Evolutionary conservation across 176 grass and related monocot genomes (phyloP).

Genomic region (Hsuehochloa calcarea): DNA sequence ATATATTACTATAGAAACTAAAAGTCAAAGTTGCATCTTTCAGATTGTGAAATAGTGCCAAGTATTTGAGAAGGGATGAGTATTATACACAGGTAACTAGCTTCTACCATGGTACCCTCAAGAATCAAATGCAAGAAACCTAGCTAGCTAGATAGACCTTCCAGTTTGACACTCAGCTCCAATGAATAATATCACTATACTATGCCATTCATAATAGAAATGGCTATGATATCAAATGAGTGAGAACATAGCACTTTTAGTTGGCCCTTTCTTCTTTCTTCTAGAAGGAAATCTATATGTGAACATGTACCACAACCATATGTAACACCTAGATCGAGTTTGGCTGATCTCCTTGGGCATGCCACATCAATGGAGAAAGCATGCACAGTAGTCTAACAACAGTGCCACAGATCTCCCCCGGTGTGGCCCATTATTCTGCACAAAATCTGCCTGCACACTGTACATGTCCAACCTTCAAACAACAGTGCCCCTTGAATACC

Average conservation of each 20-base stretch:
- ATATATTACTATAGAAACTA: not conserved
- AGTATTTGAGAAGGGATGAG: not conserved
- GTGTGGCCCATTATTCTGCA: not conserved
- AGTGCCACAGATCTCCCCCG: slow-evolving; percentile 6
- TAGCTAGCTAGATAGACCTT: not conserved
- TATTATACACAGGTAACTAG: not conserved
- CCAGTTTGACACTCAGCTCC: not conserved
- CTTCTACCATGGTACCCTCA: not conserved
- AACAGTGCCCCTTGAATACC: slow-evolving; percentile 7
- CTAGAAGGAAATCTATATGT: not conserved
- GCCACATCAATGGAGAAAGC: not conserved
- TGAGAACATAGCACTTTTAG: not conserved
- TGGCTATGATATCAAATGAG: not conserved
- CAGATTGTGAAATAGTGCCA: not conserved
- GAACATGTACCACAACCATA: slow-evolving; percentile 15
- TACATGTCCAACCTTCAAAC: slow-evolving; percentile 13
- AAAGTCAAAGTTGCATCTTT: not conserved
- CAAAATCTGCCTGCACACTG: slow-evolving; percentile 28
- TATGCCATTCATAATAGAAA: not conserved
- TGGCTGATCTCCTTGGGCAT: not conserved
- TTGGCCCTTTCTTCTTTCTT: not conserved
- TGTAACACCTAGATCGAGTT: not conserved
- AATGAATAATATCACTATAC: not conserved
- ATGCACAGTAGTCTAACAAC: slow-evolving; percentile 17
- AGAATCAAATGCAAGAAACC: not conserved